Conservation (phyloP, 305 asterid genomes). For the Andrographis paniculata region DNA sequence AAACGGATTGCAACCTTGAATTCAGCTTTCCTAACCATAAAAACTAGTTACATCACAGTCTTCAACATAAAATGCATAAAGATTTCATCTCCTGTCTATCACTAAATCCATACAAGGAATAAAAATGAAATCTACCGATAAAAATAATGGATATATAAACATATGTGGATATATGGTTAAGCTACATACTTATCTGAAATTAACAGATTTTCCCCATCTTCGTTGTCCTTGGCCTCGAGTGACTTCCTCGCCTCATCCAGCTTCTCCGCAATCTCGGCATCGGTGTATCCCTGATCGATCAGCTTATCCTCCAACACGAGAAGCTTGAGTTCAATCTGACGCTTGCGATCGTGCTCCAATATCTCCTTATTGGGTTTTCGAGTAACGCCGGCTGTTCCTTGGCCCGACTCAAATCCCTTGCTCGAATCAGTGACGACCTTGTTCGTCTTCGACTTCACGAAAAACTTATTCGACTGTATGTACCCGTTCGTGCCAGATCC, state of each 20-base stretch:
- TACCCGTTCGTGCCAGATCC: slow-evolving; percentile 94
- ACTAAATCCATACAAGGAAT: no score
- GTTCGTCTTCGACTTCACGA: slow-evolving; percentile 44
- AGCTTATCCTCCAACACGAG: slow-evolving; percentile 66
- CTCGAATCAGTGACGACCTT: slow-evolving; percentile 42
- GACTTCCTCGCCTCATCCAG: slow-evolving; percentile 53
- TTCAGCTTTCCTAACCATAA: no score
- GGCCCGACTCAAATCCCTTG: slow-evolving; percentile 52
- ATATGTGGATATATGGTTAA: neutral
- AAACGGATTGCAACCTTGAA: no score
- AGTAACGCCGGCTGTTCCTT: slow-evolving; percentile 68
- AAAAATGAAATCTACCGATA: no score
- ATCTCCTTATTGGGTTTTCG: slow-evolving; percentile 66
- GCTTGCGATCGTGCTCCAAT: slow-evolving; percentile 86
- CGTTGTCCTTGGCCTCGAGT: slow-evolving; percentile 45
- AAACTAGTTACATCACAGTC: no score
- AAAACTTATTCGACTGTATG: slow-evolving; percentile 71
- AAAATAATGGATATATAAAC: neutral
- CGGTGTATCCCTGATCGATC: slow-evolving; percentile 69
- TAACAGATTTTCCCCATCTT: slow-evolving; percentile 27
- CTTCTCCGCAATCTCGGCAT: slow-evolving; percentile 68
- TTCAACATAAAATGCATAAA: no score
- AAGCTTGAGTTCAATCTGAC: slow-evolving; percentile 78
- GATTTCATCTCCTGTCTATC: no score
- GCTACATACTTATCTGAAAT: slow-evolving; percentile 29